Evolutionary conservation across 2,329 filamentous ascomycete genomes (phyloP).

Genomic region (Calonectria montana): DNA sequence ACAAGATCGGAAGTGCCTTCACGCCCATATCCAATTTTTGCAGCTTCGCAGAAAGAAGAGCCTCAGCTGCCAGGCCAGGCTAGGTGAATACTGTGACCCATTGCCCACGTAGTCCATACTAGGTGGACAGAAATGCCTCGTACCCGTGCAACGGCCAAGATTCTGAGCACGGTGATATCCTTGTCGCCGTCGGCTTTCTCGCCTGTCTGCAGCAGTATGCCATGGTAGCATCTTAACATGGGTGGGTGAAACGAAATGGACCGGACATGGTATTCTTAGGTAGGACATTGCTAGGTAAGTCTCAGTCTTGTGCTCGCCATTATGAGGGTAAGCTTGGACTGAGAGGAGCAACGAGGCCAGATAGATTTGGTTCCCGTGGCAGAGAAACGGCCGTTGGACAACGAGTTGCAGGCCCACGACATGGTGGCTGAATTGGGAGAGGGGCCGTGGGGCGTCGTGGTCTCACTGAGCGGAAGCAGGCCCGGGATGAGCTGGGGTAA

Average conservation of each 20-base stretch:
- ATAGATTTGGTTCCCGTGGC: constrained; percentile 11
- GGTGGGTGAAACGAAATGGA: constrained; percentile 18
- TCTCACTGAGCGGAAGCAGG: constrained; percentile 14
- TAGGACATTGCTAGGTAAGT: constrained; percentile 20
- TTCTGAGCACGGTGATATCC: constrained; percentile 22
- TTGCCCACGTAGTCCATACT: constrained; percentile 12
- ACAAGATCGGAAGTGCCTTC: neutral
- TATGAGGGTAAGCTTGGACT: neutral
- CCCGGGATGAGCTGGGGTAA: constrained; percentile 20
- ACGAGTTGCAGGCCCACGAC: constrained; percentile 23
- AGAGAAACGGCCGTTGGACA: constrained; percentile 23
- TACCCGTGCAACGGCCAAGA: constrained; percentile 34
- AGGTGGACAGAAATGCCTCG: constrained; percentile 25
- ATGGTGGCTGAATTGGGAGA: constrained; percentile 24
- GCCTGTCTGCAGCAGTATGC: constrained; percentile 18
- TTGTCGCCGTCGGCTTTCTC: constrained; percentile 28
- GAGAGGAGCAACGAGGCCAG: neutral
- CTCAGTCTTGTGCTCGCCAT: constrained; percentile 30
- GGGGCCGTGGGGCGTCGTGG: neutral
- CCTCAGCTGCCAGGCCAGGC: constrained; percentile 1
- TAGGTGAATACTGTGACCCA: constrained; percentile 11
- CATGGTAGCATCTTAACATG: constrained; percentile 18
- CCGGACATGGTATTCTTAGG: constrained; percentile 9
- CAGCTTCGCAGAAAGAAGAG: constrained; percentile 7
- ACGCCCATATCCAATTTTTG: neutral